Evolutionary conservation across 106 monocot species (phyloP), one percentile per base, ranked within the genome.

Genomic region (Chionographis japonica): DNA sequence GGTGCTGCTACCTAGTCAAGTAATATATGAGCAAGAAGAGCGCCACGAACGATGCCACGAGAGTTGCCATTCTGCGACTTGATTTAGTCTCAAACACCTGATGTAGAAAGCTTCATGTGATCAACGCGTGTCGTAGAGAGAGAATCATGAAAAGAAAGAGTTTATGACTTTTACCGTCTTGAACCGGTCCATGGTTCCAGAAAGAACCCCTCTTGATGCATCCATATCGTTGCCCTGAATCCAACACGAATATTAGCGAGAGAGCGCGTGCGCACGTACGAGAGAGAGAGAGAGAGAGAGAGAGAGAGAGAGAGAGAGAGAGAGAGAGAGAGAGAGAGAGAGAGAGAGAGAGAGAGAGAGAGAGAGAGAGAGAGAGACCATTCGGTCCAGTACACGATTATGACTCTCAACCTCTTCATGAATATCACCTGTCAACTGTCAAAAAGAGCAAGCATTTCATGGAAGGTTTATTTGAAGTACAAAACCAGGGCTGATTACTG

Each of bases 61-160:
- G 78, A 2, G 84, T 87, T 12, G 74, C 84, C 95, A 92, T 85
- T 70, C 92, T 97, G 67, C 92, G 77, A 63, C 84, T 85, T 39
- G 95, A 89, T 77, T 92, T 97, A 2, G 72, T 89, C 80, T 92
- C 92, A 62, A 97, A 97, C 60, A 97, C 92, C 92, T 97, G 74
- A 16, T 57, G 56, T 40, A 15, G n/a, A 12, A 54, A 54, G 50
- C 20, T 64, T 27, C 42, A 60, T 52, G 52, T 56, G 19, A 65
- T 84, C 27, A 41, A 51, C 42, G 18, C 53, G 15, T 2, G 52
- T 6, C 54, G 38, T 53, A 54, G 35, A 57, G 1, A 42, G 17
- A 50, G 12, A 62, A 19, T 12, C 20, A 18, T 11, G 0, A 3
- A 11, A 60, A 2, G 12, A 19, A 16, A 58, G 16, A 14, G 62